Percentiles rank a stretch among this genome's conserved stretches.
Conservation (phyloP, 2,329 filamentous ascomycete species). For the Phialemoniopsis sp. region DNA sequence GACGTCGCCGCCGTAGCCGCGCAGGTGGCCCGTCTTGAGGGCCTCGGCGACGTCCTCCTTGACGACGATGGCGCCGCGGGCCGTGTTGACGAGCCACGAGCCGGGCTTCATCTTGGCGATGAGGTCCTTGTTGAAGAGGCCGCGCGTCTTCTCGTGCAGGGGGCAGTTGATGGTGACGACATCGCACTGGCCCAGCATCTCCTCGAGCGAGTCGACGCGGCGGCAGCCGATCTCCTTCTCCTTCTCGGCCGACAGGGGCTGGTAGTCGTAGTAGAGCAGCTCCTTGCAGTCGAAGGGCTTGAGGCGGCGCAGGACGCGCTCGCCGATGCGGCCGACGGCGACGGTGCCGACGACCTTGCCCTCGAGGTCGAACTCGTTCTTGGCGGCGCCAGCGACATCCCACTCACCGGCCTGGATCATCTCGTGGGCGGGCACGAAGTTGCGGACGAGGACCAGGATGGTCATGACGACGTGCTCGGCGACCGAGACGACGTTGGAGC, state of each 20-base stretch:
- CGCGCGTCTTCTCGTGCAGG: constrained; percentile 94
- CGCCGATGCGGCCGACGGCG: constrained; percentile 93
- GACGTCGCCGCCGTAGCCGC: constrained; percentile 83
- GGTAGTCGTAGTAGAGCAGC: constrained; percentile 99
- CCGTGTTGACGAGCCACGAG: constrained; percentile 97
- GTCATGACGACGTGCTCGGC: constrained; percentile 99
- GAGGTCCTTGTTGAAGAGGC: constrained; percentile 97
- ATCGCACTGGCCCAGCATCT: constrained; percentile 91
- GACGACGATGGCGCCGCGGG: constrained; percentile 96
- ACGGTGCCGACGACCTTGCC: constrained; percentile 97
- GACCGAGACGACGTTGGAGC: constrained; percentile 97
- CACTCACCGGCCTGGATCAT: constrained; percentile 85
- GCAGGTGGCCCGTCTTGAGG: constrained; percentile 85
- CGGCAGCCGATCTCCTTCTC: constrained; percentile 96
- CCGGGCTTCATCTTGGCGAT: constrained; percentile 99
- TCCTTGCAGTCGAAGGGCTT: constrained; percentile 99
- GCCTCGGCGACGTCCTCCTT: constrained; percentile 98
- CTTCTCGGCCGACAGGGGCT: constrained; percentile 78
- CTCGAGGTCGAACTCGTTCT: constrained; percentile 98
- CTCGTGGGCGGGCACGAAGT: constrained; percentile 98
- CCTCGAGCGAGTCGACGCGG: constrained; percentile 83
- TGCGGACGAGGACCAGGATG: constrained; percentile 91
- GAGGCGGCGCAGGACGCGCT: constrained; percentile 93
- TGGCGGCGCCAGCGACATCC: constrained; percentile 93
- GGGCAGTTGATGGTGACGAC: constrained; percentile 99